Evolutionary conservation across 768 basidiomycete genomes (phyloP).

Genomic region (Lentinula raphanica): DNA sequence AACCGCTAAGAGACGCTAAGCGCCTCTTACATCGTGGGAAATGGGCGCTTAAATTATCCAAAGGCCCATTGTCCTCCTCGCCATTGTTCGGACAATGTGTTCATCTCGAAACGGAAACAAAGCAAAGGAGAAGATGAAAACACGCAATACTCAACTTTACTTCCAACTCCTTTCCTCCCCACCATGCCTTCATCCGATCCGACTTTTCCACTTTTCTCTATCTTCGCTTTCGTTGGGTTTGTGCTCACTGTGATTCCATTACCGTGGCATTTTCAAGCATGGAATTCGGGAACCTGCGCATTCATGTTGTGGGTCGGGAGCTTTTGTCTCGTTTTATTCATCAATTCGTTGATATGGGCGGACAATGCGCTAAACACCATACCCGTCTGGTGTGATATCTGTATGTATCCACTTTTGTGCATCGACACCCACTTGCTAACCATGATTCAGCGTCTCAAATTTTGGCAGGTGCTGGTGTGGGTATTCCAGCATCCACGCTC

Average conservation of each 20-base stretch:
- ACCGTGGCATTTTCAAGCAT: conserved; percentile 36
- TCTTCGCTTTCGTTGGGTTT: conserved; percentile 29
- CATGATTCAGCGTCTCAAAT: background rate
- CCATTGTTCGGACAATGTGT: no score
- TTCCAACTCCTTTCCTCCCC: no score
- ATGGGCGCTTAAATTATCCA: no score
- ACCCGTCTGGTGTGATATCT: conserved; percentile 53
- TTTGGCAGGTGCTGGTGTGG: no score
- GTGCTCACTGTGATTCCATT: conserved; percentile 34
- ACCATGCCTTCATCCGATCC: background rate
- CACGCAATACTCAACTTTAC: no score
- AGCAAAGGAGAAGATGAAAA: no score
- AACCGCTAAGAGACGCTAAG: no score
- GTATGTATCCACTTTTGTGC: conserved; percentile 27
- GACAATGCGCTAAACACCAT: conserved; percentile 26
- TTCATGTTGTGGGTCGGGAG: conserved; percentile 36
- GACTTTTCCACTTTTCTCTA: conserved; percentile 17
- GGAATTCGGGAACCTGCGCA: conserved; percentile 36
- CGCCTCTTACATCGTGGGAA: no score
- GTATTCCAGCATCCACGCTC: conserved; percentile 9
- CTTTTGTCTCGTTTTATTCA: conserved; percentile 27
- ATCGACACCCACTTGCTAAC: background rate
- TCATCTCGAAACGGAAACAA: no score
- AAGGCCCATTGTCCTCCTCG: no score
- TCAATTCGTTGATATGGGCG: conserved; percentile 45